Evolutionary conservation across 129 eudicot genomes (phyloP), one percentile per base, ranked within the genome.

Genomic region (Oenanthe sinensis): DNA sequence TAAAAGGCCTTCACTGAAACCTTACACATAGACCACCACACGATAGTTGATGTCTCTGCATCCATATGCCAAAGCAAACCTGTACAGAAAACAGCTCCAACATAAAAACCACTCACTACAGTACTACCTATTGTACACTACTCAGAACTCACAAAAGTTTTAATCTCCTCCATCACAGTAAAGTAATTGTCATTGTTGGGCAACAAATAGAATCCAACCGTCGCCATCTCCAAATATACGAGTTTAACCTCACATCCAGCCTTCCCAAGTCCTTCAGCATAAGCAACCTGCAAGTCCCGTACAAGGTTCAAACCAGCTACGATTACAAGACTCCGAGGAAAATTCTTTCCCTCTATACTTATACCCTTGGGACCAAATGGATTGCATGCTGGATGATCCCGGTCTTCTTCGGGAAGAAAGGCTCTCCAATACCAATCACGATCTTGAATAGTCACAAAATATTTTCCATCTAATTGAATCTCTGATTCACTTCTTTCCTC

Each of bases 391-490:
- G 90, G 93, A 85, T 89, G 93, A 75, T 89, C 93, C 81, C 93
- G 70, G 40, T 89, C 85, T 79, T 86, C 90, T 79, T 86, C 93
- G 2, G 93, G 93, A 15, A 89, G 85, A 81, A 89, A 89, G 12
- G 92, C 92, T 55, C 85, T 82, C 92, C 92, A 89, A 58, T 89
- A 89, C 92, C 92, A 89, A 33, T 89, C 92, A 40, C 92, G 77
- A 49, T 89, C 92, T 72, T 68, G 85, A 19, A 89, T 70, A 15
- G 92, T 86, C 37, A 86, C 92, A 68, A 89, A 89, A 62, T 89
- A 89, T 69, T 81, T 89, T 24, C 81, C 77, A 62, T 89, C 92
- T 75, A 89, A 78, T 1, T 87, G 87, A n/a, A 76, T 79, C 70
- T 89, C 92, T 5, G 92, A 89, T 81, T 89, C 87, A 39, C 90